phyloP scores from a whole-genome alignment of 306 rosid genomes.

The Cucurbita moschata region DNA sequence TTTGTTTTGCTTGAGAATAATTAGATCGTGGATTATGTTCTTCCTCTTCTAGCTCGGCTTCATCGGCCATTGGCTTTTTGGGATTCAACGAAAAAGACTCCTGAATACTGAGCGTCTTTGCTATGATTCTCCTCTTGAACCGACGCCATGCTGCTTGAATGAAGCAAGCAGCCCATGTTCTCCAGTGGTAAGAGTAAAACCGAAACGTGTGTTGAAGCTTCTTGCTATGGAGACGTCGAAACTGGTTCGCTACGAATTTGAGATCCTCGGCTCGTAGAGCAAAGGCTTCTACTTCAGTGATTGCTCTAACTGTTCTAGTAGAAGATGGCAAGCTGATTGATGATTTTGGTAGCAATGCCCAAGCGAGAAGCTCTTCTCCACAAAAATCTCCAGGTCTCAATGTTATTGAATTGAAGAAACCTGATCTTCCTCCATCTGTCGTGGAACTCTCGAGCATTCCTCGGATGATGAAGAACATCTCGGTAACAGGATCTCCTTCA shows the following conservation, averaged over 20 bases:
- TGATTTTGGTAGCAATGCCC: slow-evolving; percentile 90
- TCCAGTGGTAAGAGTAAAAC: slow-evolving; percentile 89
- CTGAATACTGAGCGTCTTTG: slow-evolving; percentile 39
- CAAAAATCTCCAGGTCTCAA: slow-evolving; percentile 81
- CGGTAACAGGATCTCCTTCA: slow-evolving; percentile 89
- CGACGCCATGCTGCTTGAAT: slow-evolving; percentile 83
- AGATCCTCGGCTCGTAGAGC: slow-evolving; percentile 86
- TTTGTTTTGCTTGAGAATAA: slow-evolving; percentile 44
- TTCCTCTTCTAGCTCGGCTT: slow-evolving; percentile 12
- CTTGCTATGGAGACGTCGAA: slow-evolving; percentile 79
- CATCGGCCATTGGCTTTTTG: slow-evolving; percentile 18
- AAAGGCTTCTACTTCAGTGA: slow-evolving; percentile 82
- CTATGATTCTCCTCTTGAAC: slow-evolving; percentile 39
- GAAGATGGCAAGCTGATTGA: slow-evolving; percentile 74
- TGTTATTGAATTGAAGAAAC: slow-evolving; percentile 74
- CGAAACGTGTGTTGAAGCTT: slow-evolving; percentile 83
- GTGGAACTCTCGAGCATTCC: slow-evolving; percentile 90
- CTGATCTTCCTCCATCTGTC: slow-evolving; percentile 78
- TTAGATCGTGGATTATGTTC: slow-evolving; percentile 10
- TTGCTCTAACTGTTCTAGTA: slow-evolving; percentile 73
- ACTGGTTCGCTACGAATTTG: slow-evolving; percentile 85
- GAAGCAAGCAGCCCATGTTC: slow-evolving; percentile 93
- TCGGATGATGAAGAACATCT: slow-evolving; percentile 78
- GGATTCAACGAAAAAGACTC: slow-evolving; percentile 27
- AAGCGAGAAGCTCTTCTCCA: slow-evolving; percentile 85